Base-by-base conservation (phyloP, 805 yeast genomes). In the Wickerhamomyces canadensis region DNA sequence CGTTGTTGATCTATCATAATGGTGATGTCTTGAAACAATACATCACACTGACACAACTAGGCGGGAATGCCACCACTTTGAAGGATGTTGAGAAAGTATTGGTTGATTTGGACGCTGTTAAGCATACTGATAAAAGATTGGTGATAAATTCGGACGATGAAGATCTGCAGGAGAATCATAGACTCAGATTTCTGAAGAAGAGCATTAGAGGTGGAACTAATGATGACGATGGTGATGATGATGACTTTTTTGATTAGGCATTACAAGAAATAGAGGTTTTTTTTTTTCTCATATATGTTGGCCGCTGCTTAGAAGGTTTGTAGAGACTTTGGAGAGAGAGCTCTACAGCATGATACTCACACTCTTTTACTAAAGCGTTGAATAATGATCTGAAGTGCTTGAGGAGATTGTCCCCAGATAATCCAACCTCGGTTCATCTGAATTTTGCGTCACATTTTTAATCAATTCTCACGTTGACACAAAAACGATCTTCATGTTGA, bases 1-100 rank as follows among this genome's bases (percentile, higher is more conserved):
- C 98, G 0, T 64, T 93, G 7, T 69, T 93, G 35, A 74, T 93
- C 1, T 93, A 93, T 60, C 74, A 76, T 52, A 76, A 86, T 38
- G 82, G 81, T 21, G 78, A 85, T 45, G 89, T 94, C 8, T 64
- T 80, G 18, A 83, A 80, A 56, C 97, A 93, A 56, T 75, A 67
- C 51, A 75, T 93, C 10, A 91, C 98, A 0, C 67, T 91, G 52
- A 72, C 83, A 5, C 78, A 81, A 49, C 56, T 93, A 32, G 96
- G 95, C 9, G 98, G 98, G 3, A 83, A 81, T 55, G 78, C 82
- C 33, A 78, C 95, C 3, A 73, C 64, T 13, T 31, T 77, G 19
- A 61, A 62, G 31, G 98, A 93, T 58, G 51, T 93, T 31, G 97
- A 89, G 60, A 66, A 65, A 34, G 72, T 85, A 13, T 60, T 91